These are phyloP conservation scores for Ophiocordyceps australis DNA, from an alignment of 2,329 filamentous ascomycete species.

Conservation along the genomic window DNA sequence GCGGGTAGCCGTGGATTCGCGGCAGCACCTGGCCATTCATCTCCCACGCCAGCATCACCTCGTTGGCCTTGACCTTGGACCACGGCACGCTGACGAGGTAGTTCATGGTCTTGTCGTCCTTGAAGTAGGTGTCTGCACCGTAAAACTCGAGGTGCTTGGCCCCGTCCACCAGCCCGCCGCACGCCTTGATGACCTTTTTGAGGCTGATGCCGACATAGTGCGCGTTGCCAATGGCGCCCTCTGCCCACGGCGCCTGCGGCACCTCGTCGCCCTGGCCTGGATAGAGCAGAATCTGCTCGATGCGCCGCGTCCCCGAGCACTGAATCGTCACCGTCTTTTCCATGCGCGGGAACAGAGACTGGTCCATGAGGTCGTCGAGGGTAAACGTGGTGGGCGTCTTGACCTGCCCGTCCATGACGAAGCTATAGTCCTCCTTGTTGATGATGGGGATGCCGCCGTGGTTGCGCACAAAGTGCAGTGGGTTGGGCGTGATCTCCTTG, in stretches of 20 bases:
- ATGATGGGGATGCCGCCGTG: constrained; percentile 72
- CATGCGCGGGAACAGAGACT: constrained; percentile 65
- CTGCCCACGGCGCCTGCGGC: constrained; percentile 78
- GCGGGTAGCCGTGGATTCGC: constrained; percentile 73
- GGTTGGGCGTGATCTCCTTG: constrained; percentile 40
- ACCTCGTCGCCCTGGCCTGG: constrained; percentile 82
- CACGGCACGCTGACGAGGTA: constrained; percentile 81
- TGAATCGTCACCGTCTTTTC: constrained; percentile 81
- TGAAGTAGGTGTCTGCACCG: constrained; percentile 81
- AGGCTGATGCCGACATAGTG: too few relatives aligned
- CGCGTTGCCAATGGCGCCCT: constrained; percentile 55
- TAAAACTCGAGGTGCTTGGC: constrained; percentile 53
- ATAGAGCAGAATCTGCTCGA: constrained; percentile 80
- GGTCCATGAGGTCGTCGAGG: constrained; percentile 50
- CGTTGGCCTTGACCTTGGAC: constrained; percentile 67
- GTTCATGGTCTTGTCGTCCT: constrained; percentile 82
- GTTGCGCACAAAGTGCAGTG: constrained; percentile 80
- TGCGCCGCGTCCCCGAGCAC: constrained; percentile 79
- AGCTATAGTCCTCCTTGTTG: constrained; percentile 62
- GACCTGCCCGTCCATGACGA: constrained; percentile 71
- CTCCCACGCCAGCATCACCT: constrained; percentile 72
- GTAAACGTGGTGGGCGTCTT: constrained; percentile 56
- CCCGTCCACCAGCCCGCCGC: constrained; percentile 47
- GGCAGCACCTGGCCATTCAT: constrained; percentile 76
- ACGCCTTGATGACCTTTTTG: too few relatives aligned